Conservation (phyloP, 164 flowering plant genomes). For the Aristolochia contorta region DNA sequence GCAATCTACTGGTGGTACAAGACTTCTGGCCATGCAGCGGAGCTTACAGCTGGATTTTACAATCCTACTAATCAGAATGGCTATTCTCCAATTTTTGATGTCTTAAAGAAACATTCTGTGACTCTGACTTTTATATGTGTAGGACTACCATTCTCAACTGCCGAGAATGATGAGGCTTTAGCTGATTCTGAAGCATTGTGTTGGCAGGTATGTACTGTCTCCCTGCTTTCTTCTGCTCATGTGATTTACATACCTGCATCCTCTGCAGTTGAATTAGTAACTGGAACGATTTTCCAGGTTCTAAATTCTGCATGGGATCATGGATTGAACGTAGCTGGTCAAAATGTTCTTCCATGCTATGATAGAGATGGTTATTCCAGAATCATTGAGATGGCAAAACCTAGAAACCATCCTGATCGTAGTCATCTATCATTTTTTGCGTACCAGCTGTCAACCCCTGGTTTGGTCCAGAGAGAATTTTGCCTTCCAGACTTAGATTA, state of each 20-base stretch:
- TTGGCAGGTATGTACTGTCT: conserved; percentile 53
- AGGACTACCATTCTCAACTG: conserved; percentile 22
- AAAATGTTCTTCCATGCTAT: conserved; percentile 45
- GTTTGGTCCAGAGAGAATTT: conserved; percentile 32
- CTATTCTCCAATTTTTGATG: conserved; percentile 48
- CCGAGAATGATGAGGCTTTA: conserved; percentile 38
- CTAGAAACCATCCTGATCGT: conserved; percentile 62
- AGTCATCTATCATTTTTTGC: conserved; percentile 48
- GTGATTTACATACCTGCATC: too few species aligned
- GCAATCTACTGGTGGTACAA: conserved; percentile 90
- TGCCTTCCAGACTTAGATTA: conserved; percentile 45
- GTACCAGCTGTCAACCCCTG: conserved; percentile 45
- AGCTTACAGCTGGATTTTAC: conserved; percentile 78
- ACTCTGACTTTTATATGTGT: conserved; percentile 49
- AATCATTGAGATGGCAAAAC: conserved; percentile 58
- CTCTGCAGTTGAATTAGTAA: too few species aligned
- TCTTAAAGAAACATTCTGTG: conserved; percentile 53
- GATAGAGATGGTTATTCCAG: conserved; percentile 49
- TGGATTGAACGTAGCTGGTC: conserved; percentile 52
- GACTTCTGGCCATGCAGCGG: conserved; percentile 91
- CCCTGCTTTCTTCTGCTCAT: background rate
- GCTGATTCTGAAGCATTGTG: conserved; percentile 69
- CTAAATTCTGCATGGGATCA: conserved; percentile 71
- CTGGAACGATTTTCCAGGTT: conserved; percentile 20
- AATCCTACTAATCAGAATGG: conserved; percentile 83